Percentiles rank a stretch among this genome's conserved stretches.
Evolutionary conservation across 306 rosid genomes (phyloP).

Genomic region (Prunus kanzakura): DNA sequence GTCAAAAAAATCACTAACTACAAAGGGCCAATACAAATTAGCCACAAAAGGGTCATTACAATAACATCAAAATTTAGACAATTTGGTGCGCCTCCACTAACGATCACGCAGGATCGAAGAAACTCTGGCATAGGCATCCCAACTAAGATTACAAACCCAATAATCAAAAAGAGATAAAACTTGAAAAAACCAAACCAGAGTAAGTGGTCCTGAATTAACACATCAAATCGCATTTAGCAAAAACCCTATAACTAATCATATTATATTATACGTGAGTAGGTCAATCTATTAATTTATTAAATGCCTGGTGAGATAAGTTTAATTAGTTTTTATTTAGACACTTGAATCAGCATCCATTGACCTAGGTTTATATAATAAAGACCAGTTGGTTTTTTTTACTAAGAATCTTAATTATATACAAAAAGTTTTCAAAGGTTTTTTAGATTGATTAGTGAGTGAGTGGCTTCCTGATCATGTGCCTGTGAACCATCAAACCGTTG

Average conservation of each 20-base stretch:
- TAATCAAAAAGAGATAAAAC: too few species aligned
- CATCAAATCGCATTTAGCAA: neutral
- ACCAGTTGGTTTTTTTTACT: constrained; percentile 15
- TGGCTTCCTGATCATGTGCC: neutral
- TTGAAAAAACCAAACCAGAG: too few species aligned
- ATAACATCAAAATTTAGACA: too few species aligned
- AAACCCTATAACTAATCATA: neutral
- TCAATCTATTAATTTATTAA: constrained; percentile 5
- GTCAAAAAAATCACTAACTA: too few species aligned
- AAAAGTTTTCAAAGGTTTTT: neutral
- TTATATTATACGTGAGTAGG: neutral
- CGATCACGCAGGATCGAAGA: too few species aligned
- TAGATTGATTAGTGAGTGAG: constrained; percentile 2
- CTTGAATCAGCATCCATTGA: constrained; percentile 24
- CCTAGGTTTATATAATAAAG: constrained; percentile 6
- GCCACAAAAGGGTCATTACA: too few species aligned
- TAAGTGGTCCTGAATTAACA: neutral
- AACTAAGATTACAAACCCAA: too few species aligned
- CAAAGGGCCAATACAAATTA: too few species aligned
- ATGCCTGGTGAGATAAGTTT: neutral
- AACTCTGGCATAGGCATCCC: too few species aligned
- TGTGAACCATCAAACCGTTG: neutral
- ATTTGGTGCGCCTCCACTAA: too few species aligned
- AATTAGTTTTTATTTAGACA: neutral
- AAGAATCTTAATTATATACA: neutral